Conservation (phyloP, 352 stramenopile species). For the Globisporangium polare region DNA sequence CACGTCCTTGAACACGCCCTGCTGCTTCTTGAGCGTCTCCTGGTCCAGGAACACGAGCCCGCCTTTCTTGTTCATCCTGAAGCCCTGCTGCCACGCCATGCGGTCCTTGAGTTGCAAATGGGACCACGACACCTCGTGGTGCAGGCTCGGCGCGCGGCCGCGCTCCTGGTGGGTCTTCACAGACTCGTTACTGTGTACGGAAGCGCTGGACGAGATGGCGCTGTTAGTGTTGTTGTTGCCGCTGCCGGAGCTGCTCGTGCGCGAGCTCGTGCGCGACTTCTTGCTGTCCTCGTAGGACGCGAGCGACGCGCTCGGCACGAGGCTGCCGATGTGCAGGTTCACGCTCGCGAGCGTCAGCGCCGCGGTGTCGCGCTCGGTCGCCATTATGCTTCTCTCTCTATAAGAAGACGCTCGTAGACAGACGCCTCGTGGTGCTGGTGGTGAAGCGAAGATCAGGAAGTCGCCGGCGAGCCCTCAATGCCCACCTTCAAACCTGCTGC, state of each 20-base stretch:
- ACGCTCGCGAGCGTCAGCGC: conserved; percentile 38
- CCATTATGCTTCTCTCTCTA: not conserved
- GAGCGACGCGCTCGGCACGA: conserved; percentile 43
- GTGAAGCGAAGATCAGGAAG: not conserved
- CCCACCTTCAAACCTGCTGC: no score
- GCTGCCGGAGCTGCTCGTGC: conserved; percentile 7
- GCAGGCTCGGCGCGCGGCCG: conserved; percentile 9
- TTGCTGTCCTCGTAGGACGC: conserved; percentile 19
- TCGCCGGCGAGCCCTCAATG: not conserved
- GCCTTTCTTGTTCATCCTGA: conserved; percentile 70
- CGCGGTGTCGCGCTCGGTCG: conserved; percentile 8
- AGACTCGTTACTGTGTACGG: not conserved
- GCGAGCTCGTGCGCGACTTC: conserved; percentile 4
- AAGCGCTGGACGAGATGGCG: not conserved
- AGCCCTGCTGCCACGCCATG: conserved; percentile 52
- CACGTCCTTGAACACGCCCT: conserved; percentile 77
- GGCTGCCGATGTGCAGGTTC: conserved; percentile 49
- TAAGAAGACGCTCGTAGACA: not conserved
- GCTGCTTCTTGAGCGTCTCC: conserved; percentile 71
- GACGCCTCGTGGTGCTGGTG: not conserved
- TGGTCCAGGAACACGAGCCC: conserved; percentile 62
- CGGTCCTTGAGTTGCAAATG: conserved; percentile 48
- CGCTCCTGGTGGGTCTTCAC: not conserved
- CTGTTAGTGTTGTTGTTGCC: not conserved
- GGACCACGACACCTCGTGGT: conserved; percentile 33